Evolutionary conservation across 768 basidiomycete species (phyloP), one percentile per base, ranked within the genome.

Genomic region (Artomyces pyxidatus): DNA sequence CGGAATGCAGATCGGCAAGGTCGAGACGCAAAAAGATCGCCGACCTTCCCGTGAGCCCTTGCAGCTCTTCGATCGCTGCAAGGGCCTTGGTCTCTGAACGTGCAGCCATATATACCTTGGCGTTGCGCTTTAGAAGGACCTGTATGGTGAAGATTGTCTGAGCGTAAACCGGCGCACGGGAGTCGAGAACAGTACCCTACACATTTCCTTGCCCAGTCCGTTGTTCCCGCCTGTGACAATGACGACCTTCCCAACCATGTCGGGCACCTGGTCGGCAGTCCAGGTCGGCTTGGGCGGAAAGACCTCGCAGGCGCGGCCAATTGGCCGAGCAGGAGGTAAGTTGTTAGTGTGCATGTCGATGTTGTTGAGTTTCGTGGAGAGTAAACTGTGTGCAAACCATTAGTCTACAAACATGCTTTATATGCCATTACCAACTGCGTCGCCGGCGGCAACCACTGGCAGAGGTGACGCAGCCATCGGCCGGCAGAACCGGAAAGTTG

Each of bases 81-180:
- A 32, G 14, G 17, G 43, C n/a, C 21, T 48, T 48, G 17, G 25
- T 44, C n/a, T 25, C 16, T 5, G 46, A 28, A 6, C 43, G 47
- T 4, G 47, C 19, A 12, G 54, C 47, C n/a, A 55, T 48, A 27
- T 54, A 54, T 21, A 54, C 53, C 37, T 19, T 51, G 12, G 53
- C 53, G 23, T 39, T 43, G 27, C 42, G 46, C 10, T 46, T 29
- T 4, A 55, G 54, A 9, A 55, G 26, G 6, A 30, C 37, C 50
- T 52, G 29, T 3, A 19, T 26, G 12, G 10, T n/a, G n/a, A 26
- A 23, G 17, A 28, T 22, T 17, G 37, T 3, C 41, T 19, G 8
- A 21, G 21, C 12, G 25, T n/a, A 19, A n/a, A n/a, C n/a, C n/a
- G n/a, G n/a, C n/a, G n/a, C n/a, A 16, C 5, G 14, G 37, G 35